phyloP scores from a whole-genome alignment of 148 eudicot genomes.

The Rheum nobile region DNA sequence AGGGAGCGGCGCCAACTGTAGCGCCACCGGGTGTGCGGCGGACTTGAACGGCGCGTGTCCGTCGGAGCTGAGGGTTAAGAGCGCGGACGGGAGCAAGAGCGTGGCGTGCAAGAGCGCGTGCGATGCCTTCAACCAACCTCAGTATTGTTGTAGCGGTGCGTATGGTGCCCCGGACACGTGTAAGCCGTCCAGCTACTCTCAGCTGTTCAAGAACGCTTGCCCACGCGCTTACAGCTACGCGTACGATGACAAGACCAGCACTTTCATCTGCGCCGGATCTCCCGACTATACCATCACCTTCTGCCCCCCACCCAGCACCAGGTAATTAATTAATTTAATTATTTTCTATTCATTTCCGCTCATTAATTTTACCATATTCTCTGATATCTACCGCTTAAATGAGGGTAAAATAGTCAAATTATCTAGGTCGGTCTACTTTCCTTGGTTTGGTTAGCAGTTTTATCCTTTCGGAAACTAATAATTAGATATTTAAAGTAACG shows the following conservation, averaged over 20 bases:
- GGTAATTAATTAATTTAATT: too few relatives aligned
- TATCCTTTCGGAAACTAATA: not conserved
- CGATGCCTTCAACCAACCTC: slow-evolving; percentile 30
- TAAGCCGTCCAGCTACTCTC: slow-evolving; percentile 63
- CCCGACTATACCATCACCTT: slow-evolving; percentile 59
- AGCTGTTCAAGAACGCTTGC: slow-evolving; percentile 55
- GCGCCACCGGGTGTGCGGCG: slow-evolving; percentile 37
- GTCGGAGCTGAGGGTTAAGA: slow-evolving; percentile 26
- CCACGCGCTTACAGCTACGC: slow-evolving; percentile 81
- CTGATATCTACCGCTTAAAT: too few relatives aligned
- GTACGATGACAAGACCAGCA: slow-evolving; percentile 66
- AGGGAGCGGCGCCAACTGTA: slow-evolving; percentile 47
- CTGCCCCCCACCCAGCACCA: slow-evolving; percentile 58
- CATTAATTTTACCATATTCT: too few relatives aligned
- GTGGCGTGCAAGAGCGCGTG: slow-evolving; percentile 65
- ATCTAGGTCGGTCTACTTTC: not conserved
- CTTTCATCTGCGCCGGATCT: slow-evolving; percentile 58
- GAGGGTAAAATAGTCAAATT: not conserved
- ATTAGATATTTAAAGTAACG: not conserved
- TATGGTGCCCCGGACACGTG: slow-evolving; percentile 49
- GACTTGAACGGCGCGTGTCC: slow-evolving; percentile 49
- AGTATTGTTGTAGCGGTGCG: slow-evolving; percentile 55
- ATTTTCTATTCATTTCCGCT: too few relatives aligned
- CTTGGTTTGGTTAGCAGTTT: not conserved
- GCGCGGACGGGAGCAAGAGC: not conserved